Percentiles rank a stretch among this genome's conserved stretches.
Evolutionary conservation across 2,329 filamentous ascomycete species (phyloP).

Genomic region (Penicillium palitans): DNA sequence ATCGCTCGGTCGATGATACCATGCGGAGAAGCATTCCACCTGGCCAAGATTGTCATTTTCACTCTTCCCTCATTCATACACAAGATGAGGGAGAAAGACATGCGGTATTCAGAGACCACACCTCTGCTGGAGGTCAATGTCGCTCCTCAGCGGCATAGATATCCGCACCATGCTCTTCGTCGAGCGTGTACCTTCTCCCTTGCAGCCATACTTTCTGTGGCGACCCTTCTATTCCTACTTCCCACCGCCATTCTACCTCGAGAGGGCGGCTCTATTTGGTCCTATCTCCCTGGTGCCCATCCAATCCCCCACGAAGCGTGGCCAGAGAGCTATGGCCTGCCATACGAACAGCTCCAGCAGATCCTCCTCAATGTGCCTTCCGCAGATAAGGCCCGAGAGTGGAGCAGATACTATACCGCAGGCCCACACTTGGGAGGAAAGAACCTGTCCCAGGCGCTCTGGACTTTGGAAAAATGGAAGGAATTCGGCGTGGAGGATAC

Average conservation of each 20-base stretch:
- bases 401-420: conserved; percentile 75
- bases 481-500: conserved; percentile 64
- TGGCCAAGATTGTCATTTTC: neutral
- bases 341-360: conserved; percentile 56
- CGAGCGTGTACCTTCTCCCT: conserved; percentile 46
- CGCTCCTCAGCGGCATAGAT: conserved; percentile 41
- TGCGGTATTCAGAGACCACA: conserved; percentile 42
- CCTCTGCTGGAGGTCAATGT: conserved; percentile 47
- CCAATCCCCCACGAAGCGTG: conserved; percentile 42
- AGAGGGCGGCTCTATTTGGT: conserved; percentile 39
- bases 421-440: conserved; percentile 75
- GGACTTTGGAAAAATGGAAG: conserved; percentile 73
- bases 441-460: conserved; percentile 73
- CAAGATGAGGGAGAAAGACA: conserved; percentile 40
- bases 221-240: conserved; percentile 44
- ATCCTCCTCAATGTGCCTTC: conserved; percentile 57
- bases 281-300: conserved; percentile 43
- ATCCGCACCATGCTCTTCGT: conserved; percentile 46
- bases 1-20: conserved; percentile 3
- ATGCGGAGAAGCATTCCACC: conserved; percentile 13
- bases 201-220: conserved; percentile 38
- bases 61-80: conserved; percentile 2
- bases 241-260: conserved; percentile 42
- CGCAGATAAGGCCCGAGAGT: conserved; percentile 62
- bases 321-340: conserved; percentile 49